A percentile compares a stretch with the other conserved stretches of the same genome.
These are phyloP conservation scores for Globisporangium viniferum DNA, from an alignment of 352 stramenopile species.

Conservation along the genomic window DNA sequence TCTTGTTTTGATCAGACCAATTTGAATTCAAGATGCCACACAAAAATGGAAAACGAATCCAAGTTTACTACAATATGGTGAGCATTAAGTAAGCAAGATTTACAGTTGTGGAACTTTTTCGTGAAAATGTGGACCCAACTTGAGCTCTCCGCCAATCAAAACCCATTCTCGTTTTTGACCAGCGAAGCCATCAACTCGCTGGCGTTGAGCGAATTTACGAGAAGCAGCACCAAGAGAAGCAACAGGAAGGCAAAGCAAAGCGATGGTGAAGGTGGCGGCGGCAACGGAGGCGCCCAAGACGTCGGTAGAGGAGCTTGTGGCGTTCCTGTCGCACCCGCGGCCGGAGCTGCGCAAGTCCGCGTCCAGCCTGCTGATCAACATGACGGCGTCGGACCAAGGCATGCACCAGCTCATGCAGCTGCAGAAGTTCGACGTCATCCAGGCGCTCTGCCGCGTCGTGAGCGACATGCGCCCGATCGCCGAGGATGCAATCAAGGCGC, in stretches of 20 bases:
- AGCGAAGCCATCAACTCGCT: conserved; percentile 7
- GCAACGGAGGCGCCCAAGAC: conserved; percentile 50
- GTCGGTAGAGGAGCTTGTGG: conserved; percentile 81
- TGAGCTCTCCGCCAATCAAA: conserved; percentile 6
- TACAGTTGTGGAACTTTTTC: background rate
- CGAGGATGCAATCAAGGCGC: conserved; percentile 82
- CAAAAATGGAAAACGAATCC: background rate
- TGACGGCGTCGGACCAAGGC: conserved; percentile 80
- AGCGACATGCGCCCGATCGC: conserved; percentile 83
- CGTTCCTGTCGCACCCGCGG: conserved; percentile 78
- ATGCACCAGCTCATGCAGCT: conserved; percentile 77
- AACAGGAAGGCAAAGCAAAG: background rate
- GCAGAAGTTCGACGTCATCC: conserved; percentile 65
- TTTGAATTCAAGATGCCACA: background rate
- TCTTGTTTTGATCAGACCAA: background rate
- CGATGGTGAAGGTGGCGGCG: conserved; percentile 37
- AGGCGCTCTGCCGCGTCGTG: conserved; percentile 75
- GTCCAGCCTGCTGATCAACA: conserved; percentile 74
- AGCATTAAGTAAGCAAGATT: background rate
- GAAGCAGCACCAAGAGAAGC: background rate
- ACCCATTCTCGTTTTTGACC: conserved; percentile 7
- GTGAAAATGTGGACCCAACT: background rate
- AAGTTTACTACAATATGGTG: background rate
- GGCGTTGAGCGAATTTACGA: conserved; percentile 6
- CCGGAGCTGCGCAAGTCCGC: conserved; percentile 83